Conservation (phyloP, 2,329 filamentous ascomycete genomes). For the Colletotrichum sp. region DNA sequence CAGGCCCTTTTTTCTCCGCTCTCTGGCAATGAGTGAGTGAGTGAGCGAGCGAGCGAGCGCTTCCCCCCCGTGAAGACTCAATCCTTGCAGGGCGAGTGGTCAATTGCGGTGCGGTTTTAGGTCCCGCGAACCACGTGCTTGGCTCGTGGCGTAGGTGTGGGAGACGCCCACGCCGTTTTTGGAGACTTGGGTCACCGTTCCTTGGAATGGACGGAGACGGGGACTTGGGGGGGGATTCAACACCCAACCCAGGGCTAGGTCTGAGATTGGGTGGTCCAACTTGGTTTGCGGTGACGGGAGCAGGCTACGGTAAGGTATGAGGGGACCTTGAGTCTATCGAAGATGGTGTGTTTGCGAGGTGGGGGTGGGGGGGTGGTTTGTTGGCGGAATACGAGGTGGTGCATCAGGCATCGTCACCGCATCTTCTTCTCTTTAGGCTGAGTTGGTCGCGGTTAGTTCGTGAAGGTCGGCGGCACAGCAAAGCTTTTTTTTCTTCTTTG, state of each 20-base stretch:
- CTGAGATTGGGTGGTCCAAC: neutral
- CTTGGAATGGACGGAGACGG: neutral
- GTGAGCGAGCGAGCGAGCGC: neutral
- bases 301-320: neutral
- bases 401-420: neutral
- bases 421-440: neutral
- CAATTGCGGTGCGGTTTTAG: accelerated
- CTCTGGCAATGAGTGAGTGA: neutral
- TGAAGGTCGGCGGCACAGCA: neutral
- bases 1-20: neutral
- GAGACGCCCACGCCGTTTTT: neutral
- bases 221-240: neutral
- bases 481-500: neutral
- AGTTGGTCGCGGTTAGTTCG: neutral
- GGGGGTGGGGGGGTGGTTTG: neutral
- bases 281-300: neutral
- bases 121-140: neutral
- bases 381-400: neutral
- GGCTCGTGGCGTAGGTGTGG: neutral
- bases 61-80: neutral
- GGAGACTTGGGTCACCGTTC: neutral
- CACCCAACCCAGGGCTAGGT: neutral
- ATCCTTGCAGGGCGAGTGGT: neutral
- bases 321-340: neutral
- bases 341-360: neutral